Evolutionary conservation across 768 basidiomycete species (phyloP), one percentile per base, ranked within the genome.

Genomic region (Mycena rosella): DNA sequence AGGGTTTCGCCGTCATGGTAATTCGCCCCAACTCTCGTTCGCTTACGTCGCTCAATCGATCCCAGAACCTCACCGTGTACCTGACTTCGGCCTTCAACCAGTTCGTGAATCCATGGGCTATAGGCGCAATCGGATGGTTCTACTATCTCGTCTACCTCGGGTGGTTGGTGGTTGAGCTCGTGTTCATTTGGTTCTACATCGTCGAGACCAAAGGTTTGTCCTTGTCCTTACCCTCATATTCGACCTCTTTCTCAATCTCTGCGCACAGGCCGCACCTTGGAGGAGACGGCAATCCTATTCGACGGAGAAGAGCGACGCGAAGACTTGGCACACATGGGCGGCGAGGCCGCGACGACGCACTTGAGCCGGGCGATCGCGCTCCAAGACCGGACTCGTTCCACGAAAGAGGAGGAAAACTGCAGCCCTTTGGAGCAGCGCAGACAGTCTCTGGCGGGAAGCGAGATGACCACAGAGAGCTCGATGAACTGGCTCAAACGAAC

Each of bases 1-100:
- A 89, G 73, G 93, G 93, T 0, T 90, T 93, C 67, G 89, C 92
- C 9, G 75, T 92, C 38, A 92, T 94, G 89, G 90, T 89, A 65
- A 18, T 83, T 74, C 24, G 13, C 22, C 27, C 55, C 11, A n/a
- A 20, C 14, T 53, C 40, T 29, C 40, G 40, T 2, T 53, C 24
- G 47, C 36, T 60, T 74, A 60, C 4, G 44, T 47, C 27, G 30
- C 45, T 68, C 44, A 72, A 42, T 52, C 47, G 42, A 17, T 38
- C 60, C 6, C 70, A 91, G 90, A 91, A 90, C 75, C 78, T 92
- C 56, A 82, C 82, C 6, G 82, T 92, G 30, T 89, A 87, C 73
- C 80, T 91, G 40, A 87, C 90, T 2, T 81, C 92, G 29, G 90
- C 92, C 3, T 91, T 95, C 78, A 95, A 92, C 72, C 91, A 91